phyloP scores from a whole-genome alignment of 192 early-diverging fungal species.

The Gigaspora rosea region DNA sequence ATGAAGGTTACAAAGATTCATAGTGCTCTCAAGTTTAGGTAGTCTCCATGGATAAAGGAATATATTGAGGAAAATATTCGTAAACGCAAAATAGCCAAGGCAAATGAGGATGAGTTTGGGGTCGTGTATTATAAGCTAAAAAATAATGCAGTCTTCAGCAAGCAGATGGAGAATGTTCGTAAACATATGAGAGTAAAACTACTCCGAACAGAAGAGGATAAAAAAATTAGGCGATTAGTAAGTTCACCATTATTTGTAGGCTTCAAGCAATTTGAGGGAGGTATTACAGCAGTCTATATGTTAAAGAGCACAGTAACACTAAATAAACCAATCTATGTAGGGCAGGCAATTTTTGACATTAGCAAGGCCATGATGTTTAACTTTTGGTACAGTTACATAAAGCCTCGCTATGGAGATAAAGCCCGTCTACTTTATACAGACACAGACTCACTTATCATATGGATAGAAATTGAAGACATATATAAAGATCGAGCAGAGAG shows the following conservation, averaged over 20 bases:
- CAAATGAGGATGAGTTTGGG: constrained; percentile 8
- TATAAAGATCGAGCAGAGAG: constrained; percentile 27
- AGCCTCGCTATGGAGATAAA: constrained; percentile 23
- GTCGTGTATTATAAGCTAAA: constrained; percentile 27
- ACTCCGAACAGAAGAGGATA: constrained; percentile 11
- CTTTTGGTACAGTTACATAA: constrained; percentile 28
- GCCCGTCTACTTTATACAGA: constrained; percentile 31
- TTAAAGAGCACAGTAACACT: constrained; percentile 22
- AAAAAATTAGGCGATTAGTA: constrained; percentile 21
- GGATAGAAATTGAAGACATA: constrained; percentile 23
- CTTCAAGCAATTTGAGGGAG: constrained; percentile 5
- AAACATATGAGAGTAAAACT: constrained; percentile 29
- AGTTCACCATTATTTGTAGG: constrained; percentile 25
- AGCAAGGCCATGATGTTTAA: constrained; percentile 28
- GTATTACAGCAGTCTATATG: constrained; percentile 26
- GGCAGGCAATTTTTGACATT: constrained; percentile 27
- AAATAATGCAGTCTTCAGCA: constrained; percentile 24
- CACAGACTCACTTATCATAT: constrained; percentile 27
- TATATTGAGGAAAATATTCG: constrained; percentile 33
- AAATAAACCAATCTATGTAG: constrained; percentile 24
- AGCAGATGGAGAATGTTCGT: constrained; percentile 29
- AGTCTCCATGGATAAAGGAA: constrained; percentile 25
- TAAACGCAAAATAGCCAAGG: constrained; percentile 22
- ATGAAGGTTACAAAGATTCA: constrained; percentile 30
- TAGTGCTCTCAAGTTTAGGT: constrained; percentile 16